Percentiles rank a stretch among this genome's conserved stretches.
Evolutionary conservation across 2,329 filamentous ascomycete species (phyloP).

Genomic region (Furcasterigmium sp.): DNA sequence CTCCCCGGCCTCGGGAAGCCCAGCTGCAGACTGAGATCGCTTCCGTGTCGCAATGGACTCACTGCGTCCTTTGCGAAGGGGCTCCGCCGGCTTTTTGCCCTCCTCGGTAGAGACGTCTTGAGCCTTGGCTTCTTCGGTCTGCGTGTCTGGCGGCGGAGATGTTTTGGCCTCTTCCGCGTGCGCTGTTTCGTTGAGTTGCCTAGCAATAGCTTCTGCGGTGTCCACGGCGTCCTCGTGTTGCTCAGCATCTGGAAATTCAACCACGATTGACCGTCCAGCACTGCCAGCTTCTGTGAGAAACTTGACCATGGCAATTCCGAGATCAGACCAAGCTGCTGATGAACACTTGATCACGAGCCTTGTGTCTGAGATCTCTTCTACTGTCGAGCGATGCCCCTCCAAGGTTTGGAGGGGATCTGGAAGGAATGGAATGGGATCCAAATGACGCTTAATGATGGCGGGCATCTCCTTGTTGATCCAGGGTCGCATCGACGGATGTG

Average conservation of each 20-base stretch:
- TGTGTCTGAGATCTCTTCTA: constrained; percentile 6
- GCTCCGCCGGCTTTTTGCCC: constrained; percentile 19
- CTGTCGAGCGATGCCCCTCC: constrained; percentile 11
- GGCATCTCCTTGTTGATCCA: constrained; percentile 50
- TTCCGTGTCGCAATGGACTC: constrained; percentile 45
- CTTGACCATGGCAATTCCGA: constrained; percentile 35
- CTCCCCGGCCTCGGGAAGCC: constrained; percentile 48
- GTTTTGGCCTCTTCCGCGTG: background rate
- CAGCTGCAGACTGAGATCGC: constrained; percentile 57
- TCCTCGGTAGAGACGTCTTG: constrained; percentile 2
- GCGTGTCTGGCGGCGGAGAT: constrained; percentile 1
- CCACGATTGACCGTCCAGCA: constrained; percentile 24
- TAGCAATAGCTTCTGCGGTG: constrained; percentile 18
- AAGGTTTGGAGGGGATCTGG: constrained; percentile 43
- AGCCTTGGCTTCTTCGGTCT: constrained; percentile 5
- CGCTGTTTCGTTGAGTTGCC: constrained; percentile 1
- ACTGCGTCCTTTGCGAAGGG: constrained; percentile 27
- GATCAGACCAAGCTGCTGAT: constrained; percentile 33
- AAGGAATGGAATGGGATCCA: constrained; percentile 59
- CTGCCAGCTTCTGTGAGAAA: constrained; percentile 26
- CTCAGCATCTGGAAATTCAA: constrained; percentile 30
- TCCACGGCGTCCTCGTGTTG: constrained; percentile 30
- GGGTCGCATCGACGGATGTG: constrained; percentile 56
- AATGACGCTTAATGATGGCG: constrained; percentile 41
- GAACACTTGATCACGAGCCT: constrained; percentile 23